Conservation (phyloP, 2,329 filamentous ascomycete species). For the Alternaria infectoria region DNA sequence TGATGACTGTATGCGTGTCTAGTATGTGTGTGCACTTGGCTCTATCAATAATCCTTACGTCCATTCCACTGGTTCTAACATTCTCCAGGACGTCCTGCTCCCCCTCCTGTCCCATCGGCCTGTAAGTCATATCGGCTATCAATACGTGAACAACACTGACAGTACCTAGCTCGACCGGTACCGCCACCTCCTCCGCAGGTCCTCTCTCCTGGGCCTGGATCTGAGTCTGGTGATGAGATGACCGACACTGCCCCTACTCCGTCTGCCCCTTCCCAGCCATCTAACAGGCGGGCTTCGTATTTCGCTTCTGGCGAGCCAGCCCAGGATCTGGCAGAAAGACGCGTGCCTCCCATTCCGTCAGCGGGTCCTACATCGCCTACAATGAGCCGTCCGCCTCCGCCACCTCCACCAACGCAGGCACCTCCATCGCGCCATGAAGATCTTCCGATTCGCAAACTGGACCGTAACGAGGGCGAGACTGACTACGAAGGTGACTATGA, state of each 20-base stretch:
- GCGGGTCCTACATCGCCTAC: conserved; percentile 44
- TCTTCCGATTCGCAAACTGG: conserved; percentile 49
- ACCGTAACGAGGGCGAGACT: conserved; percentile 79
- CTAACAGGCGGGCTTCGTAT: conserved; percentile 50
- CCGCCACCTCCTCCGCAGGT: conserved; percentile 61
- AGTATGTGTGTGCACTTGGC: conserved; percentile 40
- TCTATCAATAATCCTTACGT: background rate
- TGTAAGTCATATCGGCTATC: conserved; percentile 29
- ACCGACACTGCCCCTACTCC: conserved; percentile 43
- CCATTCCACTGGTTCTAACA: conserved; percentile 18
- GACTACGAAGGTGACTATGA: conserved; percentile 99
- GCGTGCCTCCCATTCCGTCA: conserved; percentile 61
- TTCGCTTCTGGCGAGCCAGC: conserved; percentile 47
- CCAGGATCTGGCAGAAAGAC: conserved; percentile 38
- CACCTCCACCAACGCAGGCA: conserved; percentile 53
- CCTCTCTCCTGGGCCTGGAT: conserved; percentile 75
- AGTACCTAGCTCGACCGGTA: conserved; percentile 65
- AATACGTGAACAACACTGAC: background rate
- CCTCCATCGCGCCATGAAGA: conserved; percentile 49
- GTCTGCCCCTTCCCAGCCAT: conserved; percentile 33
- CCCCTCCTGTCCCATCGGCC: conserved; percentile 45
- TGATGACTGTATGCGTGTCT: conserved; percentile 48
- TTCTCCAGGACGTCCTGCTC: conserved; percentile 50
- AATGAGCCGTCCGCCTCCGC: conserved; percentile 52
- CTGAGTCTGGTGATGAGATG: conserved; percentile 87